Evolutionary conservation across 2,329 filamentous ascomycete genomes (phyloP), one percentile per base, ranked within the genome.

Genomic region (Aspergillus sojae): DNA sequence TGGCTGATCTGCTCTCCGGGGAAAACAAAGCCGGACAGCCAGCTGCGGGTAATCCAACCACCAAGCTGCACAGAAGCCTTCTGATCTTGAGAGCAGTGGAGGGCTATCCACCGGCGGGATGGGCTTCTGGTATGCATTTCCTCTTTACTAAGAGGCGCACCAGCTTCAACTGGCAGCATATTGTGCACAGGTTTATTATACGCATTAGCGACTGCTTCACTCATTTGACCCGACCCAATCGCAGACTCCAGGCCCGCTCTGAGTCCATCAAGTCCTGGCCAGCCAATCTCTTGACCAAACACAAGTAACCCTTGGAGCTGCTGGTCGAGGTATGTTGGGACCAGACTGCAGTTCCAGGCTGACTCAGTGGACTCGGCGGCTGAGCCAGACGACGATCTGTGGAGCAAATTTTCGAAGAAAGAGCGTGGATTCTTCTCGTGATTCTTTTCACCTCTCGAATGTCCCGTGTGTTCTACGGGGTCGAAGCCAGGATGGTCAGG

Each of bases 11-110:
- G 71, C 67, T 85, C 82, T 4, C 85, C 85, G 0, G 86, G 85
- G 43, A 87, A 71, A 1, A 87, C 77, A 26, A 87, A 74, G 0
- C 85, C 85, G 1, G 83, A 83, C 0, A 87, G 76, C 77, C 83
- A 87, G 9, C 82, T 83, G 32, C 84, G 81, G 58, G 83, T 85
- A 3, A 87, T 77, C 85, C 85, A 87, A 11, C 84, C 84, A 41
- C 83, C 78, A 32, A 80, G 73, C 28, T 52, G 48, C 26, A 32
- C 48, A 21, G 28, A n/a, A 7, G 80, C 76, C 72, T 32, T n/a
- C 6, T 60, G 54, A 21, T 62, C 61, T 19, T 65, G 53, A 1
- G 53, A 43, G 58, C 45, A 56, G 32, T 72, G 69, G 10, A 79
- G 73, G 41, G 71, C 64, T 4, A 79, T 58, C 21, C 72, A 65